Conservation (phyloP, 169 alveolate genomes). For the Perkinsus chesapeaki region DNA sequence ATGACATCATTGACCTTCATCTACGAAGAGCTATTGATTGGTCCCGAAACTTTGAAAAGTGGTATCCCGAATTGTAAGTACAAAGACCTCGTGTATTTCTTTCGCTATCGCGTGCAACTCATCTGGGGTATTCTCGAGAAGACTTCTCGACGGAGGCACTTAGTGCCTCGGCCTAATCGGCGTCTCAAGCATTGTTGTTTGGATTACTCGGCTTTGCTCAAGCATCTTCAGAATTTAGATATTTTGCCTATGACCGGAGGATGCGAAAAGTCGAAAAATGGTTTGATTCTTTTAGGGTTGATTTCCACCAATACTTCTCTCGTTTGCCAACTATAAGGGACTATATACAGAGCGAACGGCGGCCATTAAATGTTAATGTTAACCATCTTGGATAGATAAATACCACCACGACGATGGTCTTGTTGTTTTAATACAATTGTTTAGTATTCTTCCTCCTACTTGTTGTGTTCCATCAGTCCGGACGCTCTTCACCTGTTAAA, state of each 20-base stretch:
- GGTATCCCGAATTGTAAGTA: not conserved
- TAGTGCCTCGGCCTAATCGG: too few relatives aligned
- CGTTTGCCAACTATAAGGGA: not conserved
- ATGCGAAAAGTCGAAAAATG: too few relatives aligned
- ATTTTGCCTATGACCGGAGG: not conserved
- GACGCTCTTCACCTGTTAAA: too few relatives aligned
- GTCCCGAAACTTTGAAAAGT: not conserved
- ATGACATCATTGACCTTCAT: not conserved
- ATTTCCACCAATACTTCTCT: not conserved
- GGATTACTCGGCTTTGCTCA: not conserved
- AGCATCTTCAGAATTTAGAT: not conserved
- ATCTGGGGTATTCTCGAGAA: not conserved
- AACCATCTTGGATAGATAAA: constrained; percentile 4
- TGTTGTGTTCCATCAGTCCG: too few relatives aligned
- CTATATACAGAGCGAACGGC: not conserved
- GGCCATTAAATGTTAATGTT: not conserved
- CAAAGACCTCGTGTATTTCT: not conserved
- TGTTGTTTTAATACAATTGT: too few relatives aligned
- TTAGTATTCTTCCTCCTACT: too few relatives aligned
- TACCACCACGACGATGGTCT: too few relatives aligned
- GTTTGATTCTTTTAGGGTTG: not conserved
- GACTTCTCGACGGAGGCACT: too few relatives aligned
- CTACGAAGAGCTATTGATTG: not conserved
- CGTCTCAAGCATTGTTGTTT: too few relatives aligned
- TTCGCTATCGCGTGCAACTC: not conserved